phyloP scores from a whole-genome alignment of 805 yeast species.

The Clavispora santaluciae region DNA sequence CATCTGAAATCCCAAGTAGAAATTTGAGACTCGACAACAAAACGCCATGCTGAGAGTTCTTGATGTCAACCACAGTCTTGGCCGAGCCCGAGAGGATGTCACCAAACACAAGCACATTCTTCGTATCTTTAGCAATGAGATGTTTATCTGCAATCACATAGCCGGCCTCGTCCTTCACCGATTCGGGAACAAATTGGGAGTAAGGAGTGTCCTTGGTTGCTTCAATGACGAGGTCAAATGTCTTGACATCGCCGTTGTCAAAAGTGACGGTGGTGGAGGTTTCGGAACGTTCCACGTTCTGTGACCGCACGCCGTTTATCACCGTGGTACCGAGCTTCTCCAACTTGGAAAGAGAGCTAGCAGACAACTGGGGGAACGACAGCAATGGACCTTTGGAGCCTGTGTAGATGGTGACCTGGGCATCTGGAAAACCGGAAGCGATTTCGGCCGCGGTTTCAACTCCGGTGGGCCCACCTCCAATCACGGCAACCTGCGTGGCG shows the following conservation, averaged over 20 bases:
- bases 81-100: constrained; percentile 25
- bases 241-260: constrained; percentile 14
- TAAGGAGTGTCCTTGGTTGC: constrained; percentile 26
- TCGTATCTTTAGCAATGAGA: constrained; percentile 20
- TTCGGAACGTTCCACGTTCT: constrained; percentile 15
- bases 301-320: constrained; percentile 4
- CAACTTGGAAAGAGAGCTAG: constrained; percentile 8
- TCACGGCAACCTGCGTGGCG: constrained; percentile 27
- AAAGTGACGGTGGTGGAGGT: constrained; percentile 10
- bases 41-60: constrained; percentile 17
- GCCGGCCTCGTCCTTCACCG: constrained; percentile 22
- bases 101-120: constrained; percentile 31
- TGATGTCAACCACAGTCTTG: constrained; percentile 23
- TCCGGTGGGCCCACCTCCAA: constrained; percentile 40
- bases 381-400: constrained; percentile 13
- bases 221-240: constrained; percentile 28
- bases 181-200: constrained; percentile 24
- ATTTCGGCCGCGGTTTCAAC: constrained; percentile 37
- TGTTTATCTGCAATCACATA: constrained; percentile 24
- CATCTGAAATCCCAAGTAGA: background rate
- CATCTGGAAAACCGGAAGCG: constrained; percentile 14
- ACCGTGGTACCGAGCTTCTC: constrained; percentile 12
- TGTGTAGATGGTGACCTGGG: constrained; percentile 24
- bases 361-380: constrained; percentile 1
- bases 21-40: constrained; percentile 12